Conservation (phyloP, 768 basidiomycete species). For the Melanogaster broomeanus region DNA sequence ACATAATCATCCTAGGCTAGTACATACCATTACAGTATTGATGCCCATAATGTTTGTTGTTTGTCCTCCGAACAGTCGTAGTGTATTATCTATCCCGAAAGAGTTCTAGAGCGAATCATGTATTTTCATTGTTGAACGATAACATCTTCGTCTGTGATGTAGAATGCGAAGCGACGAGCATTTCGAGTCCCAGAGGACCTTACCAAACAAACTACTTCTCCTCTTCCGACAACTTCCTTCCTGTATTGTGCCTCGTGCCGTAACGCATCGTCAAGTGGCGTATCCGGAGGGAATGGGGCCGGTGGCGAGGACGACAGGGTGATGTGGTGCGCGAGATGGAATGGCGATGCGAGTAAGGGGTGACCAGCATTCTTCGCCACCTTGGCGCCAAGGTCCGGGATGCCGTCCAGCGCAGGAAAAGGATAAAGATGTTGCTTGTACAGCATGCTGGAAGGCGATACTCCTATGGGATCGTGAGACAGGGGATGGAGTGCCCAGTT, state of each 20-base stretch:
- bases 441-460: conserved; percentile 23
- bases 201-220: conserved; percentile 28
- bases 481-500: conserved; percentile 56
- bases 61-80: not conserved
- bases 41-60: not conserved
- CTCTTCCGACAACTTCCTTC: conserved; percentile 16
- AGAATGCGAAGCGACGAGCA: conserved; percentile 21
- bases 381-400: conserved; percentile 17
- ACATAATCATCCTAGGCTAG: conserved; percentile 8
- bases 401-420: conserved; percentile 34
- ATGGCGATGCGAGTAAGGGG: conserved; percentile 19
- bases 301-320: conserved; percentile 33
- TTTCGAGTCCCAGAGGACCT: conserved; percentile 27
- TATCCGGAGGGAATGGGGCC: conserved; percentile 2
- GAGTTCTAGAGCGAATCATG: too few species aligned
- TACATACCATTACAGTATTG: conserved; percentile 18
- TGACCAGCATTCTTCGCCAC: conserved; percentile 7
- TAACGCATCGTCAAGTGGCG: conserved; percentile 17
- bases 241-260: conserved; percentile 19
- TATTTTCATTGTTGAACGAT: conserved; percentile 2
- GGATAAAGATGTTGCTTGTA: conserved; percentile 57
- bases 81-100: not conserved
- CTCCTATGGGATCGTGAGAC: conserved; percentile 7
- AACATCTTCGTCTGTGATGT: conserved; percentile 22
- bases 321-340: conserved; percentile 42